phyloP scores from a whole-genome alignment of 75 land plant genomes.

The Picea sitchensis region DNA sequence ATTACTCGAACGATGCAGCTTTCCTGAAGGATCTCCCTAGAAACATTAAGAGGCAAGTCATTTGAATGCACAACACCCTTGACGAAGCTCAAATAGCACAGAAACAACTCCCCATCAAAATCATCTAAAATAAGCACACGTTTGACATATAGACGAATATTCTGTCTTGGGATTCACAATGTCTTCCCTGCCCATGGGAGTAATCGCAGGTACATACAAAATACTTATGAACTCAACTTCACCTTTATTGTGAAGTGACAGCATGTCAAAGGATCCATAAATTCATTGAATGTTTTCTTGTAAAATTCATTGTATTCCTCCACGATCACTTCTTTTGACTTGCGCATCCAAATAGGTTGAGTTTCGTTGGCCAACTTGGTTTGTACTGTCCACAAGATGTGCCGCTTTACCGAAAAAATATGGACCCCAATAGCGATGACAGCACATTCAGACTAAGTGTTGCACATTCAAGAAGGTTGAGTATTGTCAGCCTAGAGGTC shows the following conservation, averaged over 20 bases:
- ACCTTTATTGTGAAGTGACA: conserved; percentile 96
- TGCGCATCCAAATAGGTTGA: conserved; percentile 52
- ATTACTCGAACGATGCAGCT: conserved; percentile 95
- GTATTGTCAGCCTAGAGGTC: too few relatives aligned
- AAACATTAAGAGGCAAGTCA: conserved; percentile 96
- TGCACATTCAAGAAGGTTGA: too few relatives aligned
- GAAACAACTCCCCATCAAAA: conserved; percentile 97
- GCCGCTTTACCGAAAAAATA: neutral
- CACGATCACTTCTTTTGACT: conserved; percentile 77
- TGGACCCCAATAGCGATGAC: too few relatives aligned
- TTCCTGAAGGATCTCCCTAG: conserved; percentile 96
- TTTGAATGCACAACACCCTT: conserved; percentile 20
- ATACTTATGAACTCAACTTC: conserved; percentile 94
- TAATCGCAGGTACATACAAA: conserved; percentile 76
- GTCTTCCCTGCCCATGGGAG: conserved; percentile 72
- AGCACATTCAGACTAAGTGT: too few relatives aligned
- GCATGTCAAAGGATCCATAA: conserved; percentile 86
- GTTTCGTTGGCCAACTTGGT: too few relatives aligned
- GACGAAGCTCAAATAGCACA: conserved; percentile 86
- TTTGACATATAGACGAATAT: conserved; percentile 88
- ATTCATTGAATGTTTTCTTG: conserved; percentile 89
- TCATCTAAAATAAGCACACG: conserved; percentile 95
- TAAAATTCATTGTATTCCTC: conserved; percentile 95
- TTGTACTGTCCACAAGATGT: too few relatives aligned
- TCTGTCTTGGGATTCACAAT: conserved; percentile 70